phyloP scores from a whole-genome alignment of 2,329 filamentous ascomycete genomes.

The Elsinoe perseae region DNA sequence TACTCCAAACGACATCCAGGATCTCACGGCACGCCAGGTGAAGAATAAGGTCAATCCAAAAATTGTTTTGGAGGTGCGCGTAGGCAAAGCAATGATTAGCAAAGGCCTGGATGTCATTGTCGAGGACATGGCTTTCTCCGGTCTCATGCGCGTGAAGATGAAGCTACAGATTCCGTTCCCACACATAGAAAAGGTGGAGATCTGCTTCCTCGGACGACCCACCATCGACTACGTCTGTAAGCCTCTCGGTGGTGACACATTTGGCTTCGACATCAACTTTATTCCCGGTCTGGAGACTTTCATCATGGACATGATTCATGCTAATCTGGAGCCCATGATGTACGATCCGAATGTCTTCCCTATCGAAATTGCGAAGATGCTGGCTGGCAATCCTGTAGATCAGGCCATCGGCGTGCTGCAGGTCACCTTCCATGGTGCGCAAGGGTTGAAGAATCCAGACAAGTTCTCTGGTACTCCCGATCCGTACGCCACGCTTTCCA shows the following conservation, averaged over 20 bases:
- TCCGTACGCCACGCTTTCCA: slow-evolving; percentile 75
- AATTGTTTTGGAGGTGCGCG: slow-evolving; percentile 84
- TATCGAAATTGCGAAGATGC: slow-evolving; percentile 96
- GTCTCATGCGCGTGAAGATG: slow-evolving; percentile 92
- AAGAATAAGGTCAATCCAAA: slow-evolving; percentile 97
- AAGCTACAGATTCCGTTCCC: slow-evolving; percentile 96
- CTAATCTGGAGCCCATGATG: slow-evolving; percentile 93
- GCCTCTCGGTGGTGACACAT: slow-evolving; percentile 85
- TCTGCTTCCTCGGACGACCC: slow-evolving; percentile 86
- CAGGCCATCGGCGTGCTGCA: slow-evolving; percentile 92
- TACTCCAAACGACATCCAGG: slow-evolving; percentile 85
- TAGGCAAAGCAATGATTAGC: slow-evolving; percentile 94
- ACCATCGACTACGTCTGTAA: slow-evolving; percentile 97
- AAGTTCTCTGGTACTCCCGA: slow-evolving; percentile 88
- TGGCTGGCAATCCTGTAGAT: slow-evolving; percentile 87
- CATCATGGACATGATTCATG: slow-evolving; percentile 93
- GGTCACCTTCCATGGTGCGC: slow-evolving; percentile 81
- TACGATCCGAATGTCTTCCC: slow-evolving; percentile 97
- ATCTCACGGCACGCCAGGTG: slow-evolving; percentile 82
- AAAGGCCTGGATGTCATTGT: slow-evolving; percentile 97
- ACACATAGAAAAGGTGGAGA: slow-evolving; percentile 87
- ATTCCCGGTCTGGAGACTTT: slow-evolving; percentile 90
- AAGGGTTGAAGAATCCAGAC: slow-evolving; percentile 89
- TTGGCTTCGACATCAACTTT: slow-evolving; percentile 98
- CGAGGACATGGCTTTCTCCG: slow-evolving; percentile 93